Base-by-base conservation (phyloP, 202 grass and related monocot genomes). In the Tripidium arundinaceum region DNA sequence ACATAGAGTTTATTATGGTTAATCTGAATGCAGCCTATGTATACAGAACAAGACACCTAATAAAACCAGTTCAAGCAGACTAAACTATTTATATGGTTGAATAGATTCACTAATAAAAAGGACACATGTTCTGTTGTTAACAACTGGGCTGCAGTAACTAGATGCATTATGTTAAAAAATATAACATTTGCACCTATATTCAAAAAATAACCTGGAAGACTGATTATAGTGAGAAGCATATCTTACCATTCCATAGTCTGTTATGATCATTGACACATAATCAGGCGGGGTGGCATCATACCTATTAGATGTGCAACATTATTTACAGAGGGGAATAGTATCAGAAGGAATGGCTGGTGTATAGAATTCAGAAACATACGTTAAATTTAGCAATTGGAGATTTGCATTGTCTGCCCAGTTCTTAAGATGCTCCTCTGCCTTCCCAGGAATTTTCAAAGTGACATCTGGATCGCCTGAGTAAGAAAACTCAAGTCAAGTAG, bases 241-340 rank as follows among this genome's bases (percentile, higher is more conserved):
- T 78, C 87, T 81, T 85, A 94, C 94, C 94, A 97, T 97, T 77
- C 94, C 94, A 81, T 94, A 93, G 88, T 97, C 94, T 52, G 94
- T 97, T 72, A 97, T 83, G 71, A 97, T 89, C 89, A 94, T 93
- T 12, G 91, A 97, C 34, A 97, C 89, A 63, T 92, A 94, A 69
- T 97, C 91, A 81, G 89, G 90, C 73, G 94, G 94, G 39, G 91
- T 97, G 26, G 87, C 86, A 84, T 94, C 94, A 22, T 94, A 97
- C 84, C 91, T 97, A 84, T 70, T 18, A 87, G 50, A 76, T 72
- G 52, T 68, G 81, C 61, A 90, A 65, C 67, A 25, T 75, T 55
- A 83, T 46, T 70, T 61, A n/a, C 39, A 79, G 14, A 83, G 54
- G 6, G 13, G 41, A 79, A 63, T 24, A 79, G 75, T 72, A 76